Percentiles rank a stretch among this genome's conserved stretches.
Conservation (phyloP, 2,329 filamentous ascomycete species). For the Dactylella cylindrospora region DNA sequence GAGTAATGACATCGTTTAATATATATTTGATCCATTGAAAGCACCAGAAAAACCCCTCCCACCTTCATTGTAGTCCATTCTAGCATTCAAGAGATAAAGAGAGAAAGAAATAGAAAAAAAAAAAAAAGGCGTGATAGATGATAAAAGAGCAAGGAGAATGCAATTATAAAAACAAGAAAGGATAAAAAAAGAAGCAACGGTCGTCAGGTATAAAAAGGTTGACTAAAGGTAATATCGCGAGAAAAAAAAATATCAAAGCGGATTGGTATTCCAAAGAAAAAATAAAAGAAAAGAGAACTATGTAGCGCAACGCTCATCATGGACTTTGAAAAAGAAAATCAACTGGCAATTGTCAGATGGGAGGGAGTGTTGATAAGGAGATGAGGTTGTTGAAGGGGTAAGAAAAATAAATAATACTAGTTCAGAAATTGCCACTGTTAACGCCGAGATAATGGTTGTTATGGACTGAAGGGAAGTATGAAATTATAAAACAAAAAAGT, state of each 20-base stretch:
- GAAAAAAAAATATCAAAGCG: slow-evolving; percentile 38
- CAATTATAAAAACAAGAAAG: slow-evolving; percentile 29
- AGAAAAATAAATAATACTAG: slow-evolving; percentile 18
- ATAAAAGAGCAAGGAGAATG: slow-evolving; percentile 34
- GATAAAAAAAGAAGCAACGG: slow-evolving; percentile 27
- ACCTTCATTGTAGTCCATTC: slow-evolving; percentile 52
- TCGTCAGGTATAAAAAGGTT: too few relatives aligned
- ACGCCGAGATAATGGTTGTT: slow-evolving; percentile 41
- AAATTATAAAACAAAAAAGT: slow-evolving; percentile 13
- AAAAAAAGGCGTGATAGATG: slow-evolving; percentile 29
- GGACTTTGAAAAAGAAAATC: too few relatives aligned
- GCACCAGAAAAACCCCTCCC: slow-evolving; percentile 48
- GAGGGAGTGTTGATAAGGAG: slow-evolving; percentile 18
- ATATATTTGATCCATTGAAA: slow-evolving; percentile 11
- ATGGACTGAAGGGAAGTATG: slow-evolving; percentile 19
- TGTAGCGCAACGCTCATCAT: background rate
- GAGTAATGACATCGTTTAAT: too few relatives aligned
- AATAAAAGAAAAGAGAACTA: slow-evolving; percentile 44
- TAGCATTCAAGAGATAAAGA: slow-evolving; percentile 49
- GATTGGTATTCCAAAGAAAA: slow-evolving; percentile 45
- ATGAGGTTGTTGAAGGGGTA: slow-evolving; percentile 9
- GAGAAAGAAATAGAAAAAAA: slow-evolving; percentile 47
- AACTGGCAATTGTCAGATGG: too few relatives aligned
- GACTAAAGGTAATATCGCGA: slow-evolving; percentile 21
- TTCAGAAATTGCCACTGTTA: slow-evolving; percentile 39